A percentile compares a stretch with the other conserved stretches of the same genome.
These are phyloP conservation scores for Lasiodiplodia hormozganensis DNA, from an alignment of 2,329 filamentous ascomycete genomes.

Conservation along the genomic window DNA sequence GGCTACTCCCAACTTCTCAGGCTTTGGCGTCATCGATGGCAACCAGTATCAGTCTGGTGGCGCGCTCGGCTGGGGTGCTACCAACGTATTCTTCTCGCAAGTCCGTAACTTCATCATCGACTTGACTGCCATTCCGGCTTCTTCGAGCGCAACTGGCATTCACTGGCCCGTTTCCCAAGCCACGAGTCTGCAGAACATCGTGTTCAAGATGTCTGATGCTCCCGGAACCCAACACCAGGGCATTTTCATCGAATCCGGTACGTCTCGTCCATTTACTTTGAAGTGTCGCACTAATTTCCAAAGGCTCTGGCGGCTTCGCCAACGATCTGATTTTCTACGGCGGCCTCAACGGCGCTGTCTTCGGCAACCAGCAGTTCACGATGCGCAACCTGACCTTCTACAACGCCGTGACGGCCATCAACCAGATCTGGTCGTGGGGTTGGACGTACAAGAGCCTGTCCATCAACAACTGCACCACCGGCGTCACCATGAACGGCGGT, in stretches of 20 bases:
- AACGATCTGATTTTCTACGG: constrained; percentile 54
- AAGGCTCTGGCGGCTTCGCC: constrained; percentile 55
- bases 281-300: constrained; percentile 3
- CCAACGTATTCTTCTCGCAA: constrained; percentile 70
- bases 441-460: constrained; percentile 61
- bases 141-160: constrained; percentile 50
- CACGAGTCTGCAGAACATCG: constrained; percentile 53
- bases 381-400: constrained; percentile 63
- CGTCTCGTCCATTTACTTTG: too few species aligned
- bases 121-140: constrained; percentile 56
- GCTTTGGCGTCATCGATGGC: constrained; percentile 65
- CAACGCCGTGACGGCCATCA: constrained; percentile 60
- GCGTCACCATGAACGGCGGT: constrained; percentile 56
- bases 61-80: constrained; percentile 53
- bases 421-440: constrained; percentile 66
- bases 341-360: constrained; percentile 48
- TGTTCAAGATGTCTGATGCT: constrained; percentile 52
- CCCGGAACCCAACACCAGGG: constrained; percentile 56
- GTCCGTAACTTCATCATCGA: constrained; percentile 72
- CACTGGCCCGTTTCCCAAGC: constrained; percentile 57
- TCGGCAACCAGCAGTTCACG: constrained; percentile 62
- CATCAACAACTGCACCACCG: constrained; percentile 61
- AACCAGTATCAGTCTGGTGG: constrained; percentile 56
- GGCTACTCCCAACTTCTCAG: constrained; percentile 59
- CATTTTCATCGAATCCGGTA: constrained; percentile 49